Base-by-base conservation (phyloP, 257 asterid genomes). In the Lithospermum erythrorhizon region DNA sequence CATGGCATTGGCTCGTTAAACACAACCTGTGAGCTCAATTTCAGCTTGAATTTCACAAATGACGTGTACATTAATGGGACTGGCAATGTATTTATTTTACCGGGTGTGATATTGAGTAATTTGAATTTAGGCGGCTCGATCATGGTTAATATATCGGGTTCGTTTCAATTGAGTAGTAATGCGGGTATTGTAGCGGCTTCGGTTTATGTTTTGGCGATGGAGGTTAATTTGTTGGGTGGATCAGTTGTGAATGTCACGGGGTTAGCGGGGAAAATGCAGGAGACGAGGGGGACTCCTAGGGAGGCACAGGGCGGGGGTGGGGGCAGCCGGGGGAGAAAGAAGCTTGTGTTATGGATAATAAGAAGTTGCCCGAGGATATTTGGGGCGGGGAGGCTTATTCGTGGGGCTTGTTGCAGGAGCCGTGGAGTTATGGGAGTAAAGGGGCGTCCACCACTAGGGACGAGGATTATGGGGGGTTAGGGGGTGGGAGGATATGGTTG, bases 261-360 rank as follows among this genome's bases (percentile, higher is more conserved):
- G 4, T 72, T 80, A 22, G 95, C 85, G 15, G 94, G 87, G 11
- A 71, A 65, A 47, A 81, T 79, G 10, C 79, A 80, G 6, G 72
- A 64, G 19, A 72, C 81, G n/a, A 57, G 56, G 6, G 95, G 97
- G 68, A 81, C 89, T 20, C 94, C 97, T 17, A 71, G 70, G 18
- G 94, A 62, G 24, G 74, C 59, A 0, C 73, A 80, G 67, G 97
- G 95, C 20, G 89, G 86, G 0, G 97, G 97, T 21, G 95, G 89
- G 20, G 97, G 97, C n/a, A n/a, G 6, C 86, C 82, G 53, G 97
- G 97, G 5, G 95, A 95, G 6, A 82, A 95, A 70, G 97, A 95
- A 19, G 94, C 97, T 71, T 86, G 97, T 53, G 76, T 89, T 61
- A 73, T 81, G 82, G 94, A 86, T 72, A 80, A 73, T 58, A 78